Percentiles rank a stretch among this genome's conserved stretches.
phyloP scores from a whole-genome alignment of 305 asterid genomes.

The Fraxinus ornus region DNA sequence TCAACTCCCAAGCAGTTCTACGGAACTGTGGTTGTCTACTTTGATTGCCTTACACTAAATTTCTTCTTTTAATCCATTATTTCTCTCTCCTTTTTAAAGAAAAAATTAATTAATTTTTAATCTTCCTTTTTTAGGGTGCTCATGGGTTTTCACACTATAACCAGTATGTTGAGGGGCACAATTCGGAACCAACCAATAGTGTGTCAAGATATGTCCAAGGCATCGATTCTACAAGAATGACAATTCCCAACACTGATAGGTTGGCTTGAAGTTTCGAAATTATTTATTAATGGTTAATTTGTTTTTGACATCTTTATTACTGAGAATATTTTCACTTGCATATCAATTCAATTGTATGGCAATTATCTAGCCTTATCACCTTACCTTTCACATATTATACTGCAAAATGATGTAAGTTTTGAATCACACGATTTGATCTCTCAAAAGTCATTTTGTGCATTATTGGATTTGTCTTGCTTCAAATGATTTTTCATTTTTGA shows the following conservation, averaged over 20 bases:
- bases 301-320: not conserved
- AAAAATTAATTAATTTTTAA: slow-evolving; percentile 6
- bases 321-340: slow-evolving; percentile 1
- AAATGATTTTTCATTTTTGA: not conserved
- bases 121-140: slow-evolving; percentile 44
- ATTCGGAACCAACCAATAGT: slow-evolving; percentile 39
- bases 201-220: slow-evolving; percentile 50
- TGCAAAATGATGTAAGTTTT: not conserved
- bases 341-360: not conserved
- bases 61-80: slow-evolving; percentile 9
- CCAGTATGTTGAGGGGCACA: slow-evolving; percentile 47
- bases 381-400: not conserved
- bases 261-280: slow-evolving; percentile 29
- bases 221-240: slow-evolving; percentile 35
- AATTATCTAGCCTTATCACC: slow-evolving; percentile 11
- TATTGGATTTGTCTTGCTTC: not conserved
- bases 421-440: not conserved
- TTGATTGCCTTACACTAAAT: not conserved
- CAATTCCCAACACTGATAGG: slow-evolving; percentile 52
- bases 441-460: not conserved
- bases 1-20: slow-evolving; percentile 55
- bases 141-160: slow-evolving; percentile 45
- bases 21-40: slow-evolving; percentile 40
- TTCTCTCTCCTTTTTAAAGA: not conserved
- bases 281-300: slow-evolving; percentile 13